phyloP scores from a whole-genome alignment of 2,329 filamentous ascomycete genomes.

The Orbilia javanica region DNA sequence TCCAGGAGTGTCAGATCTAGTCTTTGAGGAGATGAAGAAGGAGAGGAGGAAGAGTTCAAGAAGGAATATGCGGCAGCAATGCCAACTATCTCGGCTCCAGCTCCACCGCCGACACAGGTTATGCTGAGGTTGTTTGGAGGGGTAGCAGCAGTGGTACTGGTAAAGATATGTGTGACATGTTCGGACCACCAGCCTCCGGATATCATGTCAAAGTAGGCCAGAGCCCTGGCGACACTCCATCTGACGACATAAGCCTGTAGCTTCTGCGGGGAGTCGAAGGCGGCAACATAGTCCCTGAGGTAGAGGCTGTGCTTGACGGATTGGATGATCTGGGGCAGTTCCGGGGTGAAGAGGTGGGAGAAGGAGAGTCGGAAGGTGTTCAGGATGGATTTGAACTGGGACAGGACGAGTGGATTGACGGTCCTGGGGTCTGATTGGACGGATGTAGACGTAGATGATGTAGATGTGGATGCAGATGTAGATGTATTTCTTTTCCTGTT shows the following conservation, averaged over 20 bases:
- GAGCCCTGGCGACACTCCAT: constrained; percentile 88
- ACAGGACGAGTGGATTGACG: constrained; percentile 24
- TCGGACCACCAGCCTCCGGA: constrained; percentile 34
- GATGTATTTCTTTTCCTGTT: background rate
- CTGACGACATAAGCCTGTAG: constrained; percentile 86
- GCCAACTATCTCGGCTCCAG: constrained; percentile 70
- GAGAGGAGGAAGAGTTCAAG: background rate
- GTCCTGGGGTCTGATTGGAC: too few species aligned
- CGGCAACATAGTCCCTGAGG: constrained; percentile 82
- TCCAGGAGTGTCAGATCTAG: constrained; percentile 74
- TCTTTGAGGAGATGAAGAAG: background rate
- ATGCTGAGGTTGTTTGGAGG: constrained; percentile 63
- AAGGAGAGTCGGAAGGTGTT: constrained; percentile 80
- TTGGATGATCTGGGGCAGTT: constrained; percentile 75
- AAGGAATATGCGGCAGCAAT: constrained; percentile 58
- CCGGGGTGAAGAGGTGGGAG: constrained; percentile 67
- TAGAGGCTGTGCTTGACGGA: constrained; percentile 88
- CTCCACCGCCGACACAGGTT: constrained; percentile 75
- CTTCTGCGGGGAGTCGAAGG: constrained; percentile 79
- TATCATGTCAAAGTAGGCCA: constrained; percentile 76
- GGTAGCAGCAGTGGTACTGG: background rate
- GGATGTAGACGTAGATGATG: too few species aligned
- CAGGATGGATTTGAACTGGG: constrained; percentile 68
- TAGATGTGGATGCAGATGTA: too few species aligned
- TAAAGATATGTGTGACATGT: constrained; percentile 25